Percentiles rank a stretch among this genome's conserved stretches.
phyloP scores from a whole-genome alignment of 176 grass and related monocot species.

The Dactylis glomerata region DNA sequence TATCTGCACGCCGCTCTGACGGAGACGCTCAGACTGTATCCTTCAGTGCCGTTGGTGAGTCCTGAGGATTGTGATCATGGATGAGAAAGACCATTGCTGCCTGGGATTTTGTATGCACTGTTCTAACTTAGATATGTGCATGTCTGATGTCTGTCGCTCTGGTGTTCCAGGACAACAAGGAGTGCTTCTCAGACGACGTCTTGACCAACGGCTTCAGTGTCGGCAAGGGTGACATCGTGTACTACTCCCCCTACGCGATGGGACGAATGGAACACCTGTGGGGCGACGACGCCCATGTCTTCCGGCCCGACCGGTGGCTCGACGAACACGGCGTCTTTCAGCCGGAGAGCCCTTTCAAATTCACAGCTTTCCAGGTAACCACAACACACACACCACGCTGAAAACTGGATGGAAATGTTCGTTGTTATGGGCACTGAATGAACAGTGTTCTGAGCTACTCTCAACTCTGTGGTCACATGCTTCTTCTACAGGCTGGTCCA shows the following conservation, averaged over 20 bases:
- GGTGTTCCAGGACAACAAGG: conserved; percentile 36
- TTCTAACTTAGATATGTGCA: not conserved
- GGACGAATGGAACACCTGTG: conserved; percentile 66
- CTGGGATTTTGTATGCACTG: not conserved
- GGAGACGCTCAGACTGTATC: conserved; percentile 65
- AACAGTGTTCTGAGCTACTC: not conserved
- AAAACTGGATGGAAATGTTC: not conserved
- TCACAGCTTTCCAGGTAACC: conserved; percentile 62
- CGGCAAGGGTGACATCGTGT: conserved; percentile 55
- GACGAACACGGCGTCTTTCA: conserved; percentile 38
- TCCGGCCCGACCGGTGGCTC: conserved; percentile 68
- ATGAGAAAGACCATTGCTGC: not conserved
- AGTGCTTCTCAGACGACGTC: conserved; percentile 24
- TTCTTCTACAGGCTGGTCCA: conserved; percentile 44
- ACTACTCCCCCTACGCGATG: conserved; percentile 69
- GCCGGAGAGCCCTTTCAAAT: conserved; percentile 61
- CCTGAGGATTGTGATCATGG: not conserved
- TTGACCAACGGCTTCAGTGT: conserved; percentile 50
- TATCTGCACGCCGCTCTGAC: conserved; percentile 54
- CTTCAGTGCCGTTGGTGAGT: conserved; percentile 50
- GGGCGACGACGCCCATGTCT: conserved; percentile 52
- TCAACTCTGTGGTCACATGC: not conserved
- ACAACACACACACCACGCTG: no score
- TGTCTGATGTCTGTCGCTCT: not conserved
- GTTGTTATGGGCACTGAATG: not conserved